Evolutionary conservation across 805 yeast genomes (phyloP), one percentile per base, ranked within the genome.

Genomic region (Zygosaccharomyces kombuchaensis): DNA sequence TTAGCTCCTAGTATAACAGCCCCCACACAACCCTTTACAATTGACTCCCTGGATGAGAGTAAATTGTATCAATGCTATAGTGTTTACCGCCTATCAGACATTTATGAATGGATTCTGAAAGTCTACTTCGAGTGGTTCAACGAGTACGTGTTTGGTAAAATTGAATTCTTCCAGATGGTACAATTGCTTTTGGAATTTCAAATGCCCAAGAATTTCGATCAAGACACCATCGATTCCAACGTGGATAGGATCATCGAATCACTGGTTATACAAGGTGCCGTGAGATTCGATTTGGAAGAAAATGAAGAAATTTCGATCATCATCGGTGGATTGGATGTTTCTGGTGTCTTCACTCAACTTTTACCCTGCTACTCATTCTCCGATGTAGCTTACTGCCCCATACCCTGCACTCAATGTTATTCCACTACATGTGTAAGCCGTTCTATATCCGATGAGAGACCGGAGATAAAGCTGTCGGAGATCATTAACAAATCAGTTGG

Each of bases 1-100:
- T 45, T 58, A 14, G 63, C 57, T 19, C 66, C 68, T 1, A 65
- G 67, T 45, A 58, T 65, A 14, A 64, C 66, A 2, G 59, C 78
- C 14, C 86, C 87, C 0, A 70, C 74, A 36, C 67, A 80, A 7
- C 84, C 84, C 2, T 81, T 81, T 50, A 63, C 77, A 3, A 73
- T 83, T 0, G 70, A 75, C 9, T 63, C 73, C 0, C 59, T 81
- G 30, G 70, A 69, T 12, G 71, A 71, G 16, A 63, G 67, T n/a
- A 82, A 80, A 50, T 70, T 78, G 43, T 58, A 73, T 9, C 69
- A 65, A 19, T 80, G 84, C 52, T 57, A 58, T 2, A 63, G 64
- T 29, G 72, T 80, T 2, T 73, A 75, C 65, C 67, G 75, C 0
- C 51, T 82, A 10, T 72, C 75, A 0, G 70, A 69, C 14, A 64